Evolutionary conservation across 495 filamentous ascomycete genomes (phyloP).

Genomic region (Talaromyces ruber): DNA sequence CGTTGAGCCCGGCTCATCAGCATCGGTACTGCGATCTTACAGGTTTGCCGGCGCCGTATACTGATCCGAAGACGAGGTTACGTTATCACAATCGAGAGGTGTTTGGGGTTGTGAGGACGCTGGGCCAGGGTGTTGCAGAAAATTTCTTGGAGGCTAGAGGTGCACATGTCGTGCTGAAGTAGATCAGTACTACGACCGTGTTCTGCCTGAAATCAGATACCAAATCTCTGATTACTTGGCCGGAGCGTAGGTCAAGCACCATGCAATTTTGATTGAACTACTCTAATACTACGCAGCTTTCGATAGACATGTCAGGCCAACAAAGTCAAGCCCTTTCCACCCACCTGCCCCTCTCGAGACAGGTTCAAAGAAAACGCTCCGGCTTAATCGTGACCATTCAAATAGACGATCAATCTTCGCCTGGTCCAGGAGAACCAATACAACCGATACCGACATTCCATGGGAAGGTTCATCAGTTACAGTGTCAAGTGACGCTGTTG

Average conservation of each 20-base stretch:
- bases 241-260: not conserved
- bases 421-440: constrained; percentile 34
- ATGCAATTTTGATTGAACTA: not conserved
- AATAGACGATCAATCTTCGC: constrained; percentile 39
- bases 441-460: constrained; percentile 45
- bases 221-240: not conserved
- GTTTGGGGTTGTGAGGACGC: constrained; percentile 65
- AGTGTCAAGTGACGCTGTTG: constrained; percentile 42
- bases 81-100: constrained; percentile 87
- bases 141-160: constrained; percentile 81
- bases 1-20: constrained; percentile 60
- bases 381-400: constrained; percentile 83
- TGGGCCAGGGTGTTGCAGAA: constrained; percentile 75
- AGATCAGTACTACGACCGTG: constrained; percentile 13
- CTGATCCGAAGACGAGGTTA: constrained; percentile 87
- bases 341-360: constrained; percentile 67
- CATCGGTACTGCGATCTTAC: constrained; percentile 93
- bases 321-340: constrained; percentile 90
- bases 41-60: constrained; percentile 77
- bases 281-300: no score
- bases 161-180: constrained; percentile 89
- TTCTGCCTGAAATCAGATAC: not conserved
- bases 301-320: constrained; percentile 46
- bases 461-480: constrained; percentile 44
- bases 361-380: constrained; percentile 76